Conservation (phyloP, 140 eudicot genomes). For the Flaveria floridana region DNA sequence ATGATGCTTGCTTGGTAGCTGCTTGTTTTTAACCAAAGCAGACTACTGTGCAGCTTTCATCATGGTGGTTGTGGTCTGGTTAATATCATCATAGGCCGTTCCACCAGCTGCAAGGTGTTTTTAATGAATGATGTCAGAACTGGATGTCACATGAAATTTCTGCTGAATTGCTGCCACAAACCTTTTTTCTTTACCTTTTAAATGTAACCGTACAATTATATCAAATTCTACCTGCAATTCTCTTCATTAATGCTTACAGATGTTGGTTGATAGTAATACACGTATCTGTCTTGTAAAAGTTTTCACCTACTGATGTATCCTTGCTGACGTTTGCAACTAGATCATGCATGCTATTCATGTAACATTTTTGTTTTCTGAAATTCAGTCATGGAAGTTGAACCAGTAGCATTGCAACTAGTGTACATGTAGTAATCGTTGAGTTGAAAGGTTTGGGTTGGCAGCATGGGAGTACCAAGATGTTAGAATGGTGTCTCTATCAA, state of each 20-base stretch:
- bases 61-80: constrained; percentile 1
- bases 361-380: background rate
- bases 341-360: background rate
- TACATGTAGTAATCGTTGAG: too few relatives aligned
- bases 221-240: background rate
- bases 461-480: background rate
- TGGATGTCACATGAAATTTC: constrained; percentile 3
- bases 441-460: background rate
- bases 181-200: constrained; percentile 3
- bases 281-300: too few relatives aligned
- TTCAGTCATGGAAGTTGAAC: background rate
- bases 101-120: constrained; percentile 12
- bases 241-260: background rate
- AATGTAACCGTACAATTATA: constrained; percentile 8
- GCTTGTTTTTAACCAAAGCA: constrained; percentile 37
- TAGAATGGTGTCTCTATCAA: too few relatives aligned
- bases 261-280: background rate
- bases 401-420: background rate
- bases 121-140: constrained; percentile 6
- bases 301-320: background rate
- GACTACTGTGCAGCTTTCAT: constrained; percentile 13
- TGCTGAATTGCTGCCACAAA: constrained; percentile 1
- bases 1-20: constrained; percentile 33
- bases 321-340: background rate
- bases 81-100: constrained; percentile 38